Percentiles rank a stretch among this genome's conserved stretches.
Evolutionary conservation across 73 alveolate genomes (phyloP).

Genomic region (Uronychia setigera): DNA sequence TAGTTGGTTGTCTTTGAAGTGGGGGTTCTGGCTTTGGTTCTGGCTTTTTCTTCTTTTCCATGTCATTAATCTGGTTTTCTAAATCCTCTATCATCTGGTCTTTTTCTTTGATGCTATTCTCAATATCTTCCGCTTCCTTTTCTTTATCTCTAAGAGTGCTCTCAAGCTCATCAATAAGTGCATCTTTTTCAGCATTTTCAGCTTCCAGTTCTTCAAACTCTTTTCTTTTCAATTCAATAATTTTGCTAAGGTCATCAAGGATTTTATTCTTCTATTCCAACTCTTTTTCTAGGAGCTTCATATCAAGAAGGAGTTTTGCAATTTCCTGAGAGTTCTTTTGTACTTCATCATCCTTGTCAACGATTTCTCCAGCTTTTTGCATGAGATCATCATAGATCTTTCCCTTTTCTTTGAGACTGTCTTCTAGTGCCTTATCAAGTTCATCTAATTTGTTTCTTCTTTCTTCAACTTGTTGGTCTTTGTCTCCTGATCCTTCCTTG

Average conservation of each 20-base stretch:
- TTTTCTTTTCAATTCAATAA: constrained; percentile 24
- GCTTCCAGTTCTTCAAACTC: constrained; percentile 40
- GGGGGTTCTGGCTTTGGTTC: not conserved
- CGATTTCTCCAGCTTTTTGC: constrained; percentile 25
- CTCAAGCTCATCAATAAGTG: constrained; percentile 13
- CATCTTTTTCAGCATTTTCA: constrained; percentile 44
- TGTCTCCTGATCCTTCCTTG: not conserved
- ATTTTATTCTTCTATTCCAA: constrained; percentile 37
- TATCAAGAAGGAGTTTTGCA: constrained; percentile 28
- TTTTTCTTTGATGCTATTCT: not conserved
- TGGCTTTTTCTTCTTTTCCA: not conserved
- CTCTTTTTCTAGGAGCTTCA: constrained; percentile 29
- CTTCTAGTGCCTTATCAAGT: not conserved
- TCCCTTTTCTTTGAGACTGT: constrained; percentile 37
- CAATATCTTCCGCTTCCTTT: not conserved
- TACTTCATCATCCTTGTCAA: constrained; percentile 34
- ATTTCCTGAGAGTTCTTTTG: constrained; percentile 46
- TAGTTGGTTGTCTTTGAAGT: constrained; percentile 7
- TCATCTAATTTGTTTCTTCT: constrained; percentile 16
- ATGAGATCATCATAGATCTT: constrained; percentile 38
- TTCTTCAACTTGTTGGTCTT: constrained; percentile 10
- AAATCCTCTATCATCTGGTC: constrained; percentile 22
- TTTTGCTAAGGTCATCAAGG: constrained; percentile 18
- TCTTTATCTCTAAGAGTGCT: not conserved
- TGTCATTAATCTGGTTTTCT: constrained; percentile 16